Percentiles rank a stretch among this genome's conserved stretches.
Conservation (phyloP, 495 filamentous ascomycete genomes). For the Penicillium cinerascens region DNA sequence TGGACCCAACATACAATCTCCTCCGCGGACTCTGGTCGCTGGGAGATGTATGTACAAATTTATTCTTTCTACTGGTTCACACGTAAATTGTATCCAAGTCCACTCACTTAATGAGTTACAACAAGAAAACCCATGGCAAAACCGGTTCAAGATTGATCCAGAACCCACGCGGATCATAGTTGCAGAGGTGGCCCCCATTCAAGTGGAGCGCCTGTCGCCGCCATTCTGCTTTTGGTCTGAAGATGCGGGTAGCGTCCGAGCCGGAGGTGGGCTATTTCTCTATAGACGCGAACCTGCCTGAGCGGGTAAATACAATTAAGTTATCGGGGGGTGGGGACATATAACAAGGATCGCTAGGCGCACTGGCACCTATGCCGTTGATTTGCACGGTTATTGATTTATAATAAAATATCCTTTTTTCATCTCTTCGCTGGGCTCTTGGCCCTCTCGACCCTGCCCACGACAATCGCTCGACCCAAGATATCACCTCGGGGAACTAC, state of each 20-base stretch:
- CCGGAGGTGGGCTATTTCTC: background rate
- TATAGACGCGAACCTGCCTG: too few relatives aligned
- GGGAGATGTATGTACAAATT: background rate
- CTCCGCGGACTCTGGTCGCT: background rate
- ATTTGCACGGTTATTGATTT: background rate
- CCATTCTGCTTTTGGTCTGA: slow-evolving; percentile 16
- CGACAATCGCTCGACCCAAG: slow-evolving; percentile 7
- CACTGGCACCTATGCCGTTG: too few relatives aligned
- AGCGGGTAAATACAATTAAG: too few relatives aligned
- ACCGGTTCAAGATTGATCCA: slow-evolving; percentile 7
- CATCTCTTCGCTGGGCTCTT: background rate
- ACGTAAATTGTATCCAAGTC: background rate
- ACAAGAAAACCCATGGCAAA: background rate
- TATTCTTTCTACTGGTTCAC: background rate
- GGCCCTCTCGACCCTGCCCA: slow-evolving; percentile 19
- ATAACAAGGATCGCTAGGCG: background rate
- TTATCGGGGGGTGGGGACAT: background rate
- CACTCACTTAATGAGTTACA: background rate
- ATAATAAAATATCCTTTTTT: slow-evolving; percentile 4
- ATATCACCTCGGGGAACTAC: slow-evolving; percentile 34
- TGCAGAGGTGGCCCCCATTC: background rate
- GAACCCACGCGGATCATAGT: slow-evolving; percentile 13
- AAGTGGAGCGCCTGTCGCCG: slow-evolving; percentile 5
- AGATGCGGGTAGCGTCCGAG: slow-evolving; percentile 3
- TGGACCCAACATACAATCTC: background rate